These are phyloP conservation scores for Medicago ruthenica DNA, from an alignment of 306 rosid genomes.

Conservation along the genomic window DNA sequence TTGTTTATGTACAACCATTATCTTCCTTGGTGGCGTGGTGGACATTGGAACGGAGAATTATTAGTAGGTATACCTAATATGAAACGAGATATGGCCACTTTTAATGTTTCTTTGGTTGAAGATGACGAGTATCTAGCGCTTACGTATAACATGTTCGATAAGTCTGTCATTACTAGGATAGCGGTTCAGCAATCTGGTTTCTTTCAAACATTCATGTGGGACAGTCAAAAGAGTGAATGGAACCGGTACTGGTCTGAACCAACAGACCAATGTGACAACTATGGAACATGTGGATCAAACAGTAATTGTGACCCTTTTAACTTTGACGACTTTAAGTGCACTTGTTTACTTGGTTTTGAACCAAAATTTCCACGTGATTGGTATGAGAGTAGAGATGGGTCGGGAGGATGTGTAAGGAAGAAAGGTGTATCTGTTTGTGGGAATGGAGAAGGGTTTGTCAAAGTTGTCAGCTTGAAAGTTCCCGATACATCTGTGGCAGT, in stretches of 20 bases:
- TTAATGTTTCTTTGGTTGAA: conserved; percentile 28
- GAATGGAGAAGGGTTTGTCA: conserved; percentile 72
- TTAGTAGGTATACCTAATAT: conserved; percentile 42
- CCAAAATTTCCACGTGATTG: conserved; percentile 53
- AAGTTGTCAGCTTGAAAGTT: conserved; percentile 51
- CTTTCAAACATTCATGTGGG: conserved; percentile 49
- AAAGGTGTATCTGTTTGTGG: conserved; percentile 48
- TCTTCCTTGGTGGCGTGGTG: conserved; percentile 39
- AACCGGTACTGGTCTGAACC: conserved; percentile 53
- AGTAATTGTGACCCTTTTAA: conserved; percentile 56
- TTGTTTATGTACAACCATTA: conserved; percentile 42
- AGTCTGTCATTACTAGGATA: conserved; percentile 28
- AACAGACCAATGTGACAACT: conserved; percentile 55
- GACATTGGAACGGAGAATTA: conserved; percentile 29
- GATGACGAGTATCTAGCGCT: conserved; percentile 24
- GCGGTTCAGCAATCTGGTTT: conserved; percentile 45
- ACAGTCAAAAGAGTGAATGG: conserved; percentile 49
- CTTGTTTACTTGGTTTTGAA: conserved; percentile 70
- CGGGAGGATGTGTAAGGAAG: conserved; percentile 65
- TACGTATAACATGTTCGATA: neutral
- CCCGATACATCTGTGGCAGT: conserved; percentile 57
- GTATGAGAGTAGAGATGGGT: conserved; percentile 51
- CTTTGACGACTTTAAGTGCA: conserved; percentile 47
- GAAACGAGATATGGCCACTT: neutral
- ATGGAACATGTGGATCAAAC: conserved; percentile 56